Conservation (phyloP, 176 grass and related monocot genomes). For the Saccharum officinarum region DNA sequence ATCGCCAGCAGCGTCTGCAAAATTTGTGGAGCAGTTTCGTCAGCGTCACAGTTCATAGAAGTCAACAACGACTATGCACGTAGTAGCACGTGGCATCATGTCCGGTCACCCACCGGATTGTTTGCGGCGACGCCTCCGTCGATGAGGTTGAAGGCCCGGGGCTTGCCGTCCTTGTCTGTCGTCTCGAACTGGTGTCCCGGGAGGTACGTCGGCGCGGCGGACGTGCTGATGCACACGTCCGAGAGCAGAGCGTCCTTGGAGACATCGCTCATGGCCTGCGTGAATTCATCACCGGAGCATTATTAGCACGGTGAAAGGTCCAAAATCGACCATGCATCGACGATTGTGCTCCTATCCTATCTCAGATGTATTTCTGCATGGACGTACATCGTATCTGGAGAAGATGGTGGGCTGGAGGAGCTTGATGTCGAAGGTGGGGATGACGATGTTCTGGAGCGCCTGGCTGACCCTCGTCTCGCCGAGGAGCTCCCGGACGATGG, state of each 20-base stretch:
- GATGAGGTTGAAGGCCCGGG: slow-evolving; percentile 58
- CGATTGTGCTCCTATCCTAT: not conserved
- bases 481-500: slow-evolving; percentile 20
- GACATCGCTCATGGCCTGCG: slow-evolving; percentile 23
- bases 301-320: not conserved
- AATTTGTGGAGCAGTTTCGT: not conserved
- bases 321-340: not conserved
- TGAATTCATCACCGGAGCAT: not conserved
- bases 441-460: slow-evolving; percentile 32
- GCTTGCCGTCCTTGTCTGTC: slow-evolving; percentile 32
- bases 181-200: slow-evolving; percentile 54
- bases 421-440: slow-evolving; percentile 70
- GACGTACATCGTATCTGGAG: slow-evolving; percentile 37
- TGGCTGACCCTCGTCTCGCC: slow-evolving; percentile 17
- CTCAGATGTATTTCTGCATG: too few species aligned
- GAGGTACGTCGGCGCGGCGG: slow-evolving; percentile 46
- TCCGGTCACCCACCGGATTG: slow-evolving; percentile 39
- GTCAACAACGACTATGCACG: not conserved
- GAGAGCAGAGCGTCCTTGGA: slow-evolving; percentile 53
- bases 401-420: slow-evolving; percentile 51
- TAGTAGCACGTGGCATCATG: too few species aligned
- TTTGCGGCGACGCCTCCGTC: slow-evolving; percentile 71
- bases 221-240: slow-evolving; percentile 67
- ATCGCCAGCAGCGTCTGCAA: slow-evolving; percentile 58
- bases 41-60: not conserved